phyloP scores from a whole-genome alignment of 2,329 filamentous ascomycete genomes.

The Neocucurbitaria cava region DNA sequence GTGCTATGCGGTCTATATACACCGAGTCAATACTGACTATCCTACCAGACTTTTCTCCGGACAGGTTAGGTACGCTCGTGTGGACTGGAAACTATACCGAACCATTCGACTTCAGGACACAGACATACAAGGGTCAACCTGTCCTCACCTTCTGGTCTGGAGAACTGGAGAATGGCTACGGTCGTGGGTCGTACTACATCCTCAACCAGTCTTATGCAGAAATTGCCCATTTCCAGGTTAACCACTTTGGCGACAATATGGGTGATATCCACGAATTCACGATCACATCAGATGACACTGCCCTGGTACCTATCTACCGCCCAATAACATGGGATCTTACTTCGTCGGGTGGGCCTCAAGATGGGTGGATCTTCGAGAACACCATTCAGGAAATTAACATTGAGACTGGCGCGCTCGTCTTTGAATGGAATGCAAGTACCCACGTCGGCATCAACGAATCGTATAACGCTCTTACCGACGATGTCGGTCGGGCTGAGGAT shows the following conservation, averaged over 20 bases:
- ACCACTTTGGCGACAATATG: constrained; percentile 13
- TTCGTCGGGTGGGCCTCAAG: constrained; percentile 39
- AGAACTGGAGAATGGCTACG: constrained; percentile 16
- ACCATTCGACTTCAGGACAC: constrained; percentile 28
- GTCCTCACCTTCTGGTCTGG: constrained; percentile 29
- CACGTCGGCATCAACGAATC: constrained; percentile 41
- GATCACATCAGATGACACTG: constrained; percentile 53
- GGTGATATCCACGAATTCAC: constrained; percentile 55
- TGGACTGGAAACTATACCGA: constrained; percentile 28
- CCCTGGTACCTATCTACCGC: constrained; percentile 53
- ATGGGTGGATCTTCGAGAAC: constrained; percentile 54
- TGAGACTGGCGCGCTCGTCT: constrained; percentile 49
- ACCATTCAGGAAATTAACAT: constrained; percentile 55
- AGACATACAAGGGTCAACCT: constrained; percentile 28
- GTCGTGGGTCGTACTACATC: constrained; percentile 18
- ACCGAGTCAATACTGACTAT: neutral
- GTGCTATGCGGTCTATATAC: neutral
- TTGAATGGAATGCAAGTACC: constrained; percentile 50
- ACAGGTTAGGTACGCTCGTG: constrained; percentile 24
- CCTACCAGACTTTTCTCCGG: constrained; percentile 16
- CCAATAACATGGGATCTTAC: constrained; percentile 49
- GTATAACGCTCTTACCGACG: constrained; percentile 25
- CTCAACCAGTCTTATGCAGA: constrained; percentile 27
- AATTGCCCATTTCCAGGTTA: constrained; percentile 20
- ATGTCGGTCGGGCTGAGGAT: constrained; percentile 35